Percentiles rank a stretch among this genome's conserved stretches.
Evolutionary conservation across 768 basidiomycete genomes (phyloP).

Genomic region (Pulveroboletus ravenelii): DNA sequence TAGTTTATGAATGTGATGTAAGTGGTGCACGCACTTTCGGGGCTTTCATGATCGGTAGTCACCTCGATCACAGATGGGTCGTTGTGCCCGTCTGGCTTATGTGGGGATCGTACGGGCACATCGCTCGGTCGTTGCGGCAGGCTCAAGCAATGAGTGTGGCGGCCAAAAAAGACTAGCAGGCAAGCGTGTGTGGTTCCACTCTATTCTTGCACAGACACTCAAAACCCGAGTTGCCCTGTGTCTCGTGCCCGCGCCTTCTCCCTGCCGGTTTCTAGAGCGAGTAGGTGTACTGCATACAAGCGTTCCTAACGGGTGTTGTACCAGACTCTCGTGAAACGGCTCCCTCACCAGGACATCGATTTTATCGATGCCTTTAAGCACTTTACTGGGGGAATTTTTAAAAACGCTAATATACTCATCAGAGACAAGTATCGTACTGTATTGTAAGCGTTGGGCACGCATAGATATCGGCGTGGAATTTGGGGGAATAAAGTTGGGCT

Average conservation of each 20-base stretch:
- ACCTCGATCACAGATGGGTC: conserved; percentile 59
- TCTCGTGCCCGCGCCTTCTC: too few species aligned
- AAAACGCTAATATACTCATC: too few species aligned
- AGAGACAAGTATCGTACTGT: too few species aligned
- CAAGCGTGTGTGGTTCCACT: not conserved
- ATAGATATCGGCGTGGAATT: too few species aligned
- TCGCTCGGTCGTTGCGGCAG: conserved; percentile 54
- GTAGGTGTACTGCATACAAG: too few species aligned
- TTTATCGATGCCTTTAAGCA: too few species aligned
- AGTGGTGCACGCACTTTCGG: conserved; percentile 22
- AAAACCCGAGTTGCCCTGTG: not conserved
- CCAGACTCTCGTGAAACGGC: too few species aligned
- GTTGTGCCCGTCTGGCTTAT: conserved; percentile 43
- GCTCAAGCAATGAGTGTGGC: conserved; percentile 19
- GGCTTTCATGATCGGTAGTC: not conserved
- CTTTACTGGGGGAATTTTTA: too few species aligned
- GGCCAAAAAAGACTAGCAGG: not conserved
- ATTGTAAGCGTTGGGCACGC: too few species aligned
- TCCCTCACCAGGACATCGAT: too few species aligned
- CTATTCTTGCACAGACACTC: not conserved
- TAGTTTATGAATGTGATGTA: conserved; percentile 83
- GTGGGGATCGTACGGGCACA: conserved; percentile 56
- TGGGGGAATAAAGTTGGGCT: too few species aligned
- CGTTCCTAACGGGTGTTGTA: not conserved
- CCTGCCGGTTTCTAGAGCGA: too few species aligned